A percentile compares a stretch with the other conserved stretches of the same genome.
Evolutionary conservation across 106 monocot species (phyloP).

Genomic region (Alisma plantagoaquatica): DNA sequence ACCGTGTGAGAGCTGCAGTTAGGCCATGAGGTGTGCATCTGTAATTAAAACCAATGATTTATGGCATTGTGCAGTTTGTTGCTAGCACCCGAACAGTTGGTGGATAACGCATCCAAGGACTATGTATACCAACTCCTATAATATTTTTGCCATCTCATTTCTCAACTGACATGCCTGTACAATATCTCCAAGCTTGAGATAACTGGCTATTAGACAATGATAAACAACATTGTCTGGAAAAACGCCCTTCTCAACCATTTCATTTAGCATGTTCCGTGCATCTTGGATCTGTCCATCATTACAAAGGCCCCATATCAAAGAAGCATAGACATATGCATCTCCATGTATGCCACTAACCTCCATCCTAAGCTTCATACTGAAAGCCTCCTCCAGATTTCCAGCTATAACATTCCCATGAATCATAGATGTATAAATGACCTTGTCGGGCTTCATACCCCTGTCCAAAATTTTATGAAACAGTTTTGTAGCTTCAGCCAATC

Average conservation of each 20-base stretch:
- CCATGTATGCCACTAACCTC: slow-evolving; percentile 47
- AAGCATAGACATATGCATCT: slow-evolving; percentile 57
- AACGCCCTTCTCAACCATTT: slow-evolving; percentile 59
- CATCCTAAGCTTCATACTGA: slow-evolving; percentile 56
- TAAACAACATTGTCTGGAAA: slow-evolving; percentile 63
- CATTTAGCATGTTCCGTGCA: slow-evolving; percentile 46
- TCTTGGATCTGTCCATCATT: slow-evolving; percentile 37
- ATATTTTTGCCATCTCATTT: slow-evolving; percentile 63
- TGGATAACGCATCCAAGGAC: slow-evolving; percentile 49
- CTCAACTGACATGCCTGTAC: slow-evolving; percentile 35
- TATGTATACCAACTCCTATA: slow-evolving; percentile 44
- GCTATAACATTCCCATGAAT: slow-evolving; percentile 65
- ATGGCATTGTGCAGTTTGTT: too few species aligned
- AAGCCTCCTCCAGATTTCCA: slow-evolving; percentile 55
- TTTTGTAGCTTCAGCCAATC: slow-evolving; percentile 34
- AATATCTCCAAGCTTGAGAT: slow-evolving; percentile 41
- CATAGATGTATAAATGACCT: slow-evolving; percentile 60
- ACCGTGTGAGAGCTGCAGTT: too few species aligned
- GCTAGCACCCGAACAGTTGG: too few species aligned
- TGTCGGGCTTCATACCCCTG: slow-evolving; percentile 53
- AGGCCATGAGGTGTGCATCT: too few species aligned
- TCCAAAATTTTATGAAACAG: slow-evolving; percentile 64
- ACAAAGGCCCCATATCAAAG: slow-evolving; percentile 76
- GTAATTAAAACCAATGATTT: too few species aligned
- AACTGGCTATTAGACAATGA: slow-evolving; percentile 62